A percentile compares a stretch with the other conserved stretches of the same genome.
Evolutionary conservation across 352 stramenopile species (phyloP).

Genomic region (Globisporangium polare): DNA sequence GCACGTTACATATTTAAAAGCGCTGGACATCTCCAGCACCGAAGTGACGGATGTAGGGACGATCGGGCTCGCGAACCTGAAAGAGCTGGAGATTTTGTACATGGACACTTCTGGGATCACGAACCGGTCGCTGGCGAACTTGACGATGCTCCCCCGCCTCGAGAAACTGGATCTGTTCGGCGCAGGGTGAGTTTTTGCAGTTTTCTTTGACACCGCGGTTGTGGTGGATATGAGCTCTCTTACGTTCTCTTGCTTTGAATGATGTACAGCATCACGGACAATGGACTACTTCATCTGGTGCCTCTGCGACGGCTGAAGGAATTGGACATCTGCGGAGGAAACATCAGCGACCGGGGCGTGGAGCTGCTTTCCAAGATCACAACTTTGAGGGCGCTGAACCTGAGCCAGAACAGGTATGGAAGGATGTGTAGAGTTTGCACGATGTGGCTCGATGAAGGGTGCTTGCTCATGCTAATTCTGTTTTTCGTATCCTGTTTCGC

Average conservation of each 20-base stretch:
- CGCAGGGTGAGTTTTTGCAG: conserved; percentile 38
- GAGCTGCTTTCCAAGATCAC: conserved; percentile 74
- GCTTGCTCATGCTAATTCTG: background rate
- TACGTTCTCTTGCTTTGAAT: no score
- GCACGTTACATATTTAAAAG: conserved; percentile 29
- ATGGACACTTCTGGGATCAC: conserved; percentile 67
- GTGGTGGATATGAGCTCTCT: no score
- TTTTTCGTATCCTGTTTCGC: background rate
- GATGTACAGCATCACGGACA: conserved; percentile 56
- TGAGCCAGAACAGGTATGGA: conserved; percentile 73
- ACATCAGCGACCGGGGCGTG: conserved; percentile 64
- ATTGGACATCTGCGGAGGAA: conserved; percentile 63
- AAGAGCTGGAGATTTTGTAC: conserved; percentile 50
- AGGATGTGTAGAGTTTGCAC: background rate
- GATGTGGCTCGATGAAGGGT: background rate
- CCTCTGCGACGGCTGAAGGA: conserved; percentile 47
- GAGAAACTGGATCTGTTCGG: conserved; percentile 72
- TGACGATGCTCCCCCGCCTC: conserved; percentile 50
- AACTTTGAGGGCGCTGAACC: conserved; percentile 66
- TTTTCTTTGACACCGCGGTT: background rate
- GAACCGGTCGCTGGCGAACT: conserved; percentile 49
- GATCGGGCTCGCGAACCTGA: conserved; percentile 40
- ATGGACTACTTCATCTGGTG: conserved; percentile 57
- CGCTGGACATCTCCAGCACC: conserved; percentile 65
- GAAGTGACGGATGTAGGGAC: conserved; percentile 64